Evolutionary conservation across 305 asterid genomes (phyloP).

Genomic region (Fraxinus ornus): DNA sequence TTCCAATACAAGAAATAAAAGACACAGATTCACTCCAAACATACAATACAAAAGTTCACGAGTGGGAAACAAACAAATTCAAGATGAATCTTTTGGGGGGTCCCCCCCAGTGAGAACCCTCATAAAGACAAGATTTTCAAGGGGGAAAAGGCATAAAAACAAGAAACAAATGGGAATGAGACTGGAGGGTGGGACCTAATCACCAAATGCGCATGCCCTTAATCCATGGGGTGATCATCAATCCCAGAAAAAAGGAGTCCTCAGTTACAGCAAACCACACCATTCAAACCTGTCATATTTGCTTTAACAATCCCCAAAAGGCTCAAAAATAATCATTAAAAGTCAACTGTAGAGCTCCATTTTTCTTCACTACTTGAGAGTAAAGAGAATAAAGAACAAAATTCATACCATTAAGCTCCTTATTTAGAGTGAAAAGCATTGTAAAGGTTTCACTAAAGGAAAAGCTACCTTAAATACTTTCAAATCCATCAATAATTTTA

Average conservation of each 20-base stretch:
- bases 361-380: slow-evolving; percentile 34
- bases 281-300: slow-evolving; percentile 12
- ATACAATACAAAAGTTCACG: slow-evolving; percentile 19
- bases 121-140: slow-evolving; percentile 18
- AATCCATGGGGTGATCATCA: slow-evolving; percentile 36
- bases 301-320: slow-evolving; percentile 43
- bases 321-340: slow-evolving; percentile 44
- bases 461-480: slow-evolving; percentile 29
- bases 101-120: slow-evolving; percentile 3
- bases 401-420: slow-evolving; percentile 36
- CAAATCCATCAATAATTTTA: slow-evolving; percentile 31
- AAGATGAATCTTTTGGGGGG: slow-evolving; percentile 28
- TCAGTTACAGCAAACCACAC: neutral
- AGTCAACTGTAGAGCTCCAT: slow-evolving; percentile 40
- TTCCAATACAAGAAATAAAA: slow-evolving; percentile 13
- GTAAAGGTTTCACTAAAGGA: slow-evolving; percentile 23
- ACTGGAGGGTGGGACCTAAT: slow-evolving; percentile 21
- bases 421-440: slow-evolving; percentile 5
- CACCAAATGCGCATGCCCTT: slow-evolving; percentile 66
- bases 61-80: slow-evolving; percentile 33
- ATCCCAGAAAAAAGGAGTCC: neutral
- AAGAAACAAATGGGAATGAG: slow-evolving; percentile 41
- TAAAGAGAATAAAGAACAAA: slow-evolving; percentile 18
- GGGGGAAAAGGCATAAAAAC: slow-evolving; percentile 26
- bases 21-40: slow-evolving; percentile 21